A percentile compares a stretch with the other conserved stretches of the same genome.
Conservation (phyloP, 768 basidiomycete species). For the Coprinopsis cinerea region DNA sequence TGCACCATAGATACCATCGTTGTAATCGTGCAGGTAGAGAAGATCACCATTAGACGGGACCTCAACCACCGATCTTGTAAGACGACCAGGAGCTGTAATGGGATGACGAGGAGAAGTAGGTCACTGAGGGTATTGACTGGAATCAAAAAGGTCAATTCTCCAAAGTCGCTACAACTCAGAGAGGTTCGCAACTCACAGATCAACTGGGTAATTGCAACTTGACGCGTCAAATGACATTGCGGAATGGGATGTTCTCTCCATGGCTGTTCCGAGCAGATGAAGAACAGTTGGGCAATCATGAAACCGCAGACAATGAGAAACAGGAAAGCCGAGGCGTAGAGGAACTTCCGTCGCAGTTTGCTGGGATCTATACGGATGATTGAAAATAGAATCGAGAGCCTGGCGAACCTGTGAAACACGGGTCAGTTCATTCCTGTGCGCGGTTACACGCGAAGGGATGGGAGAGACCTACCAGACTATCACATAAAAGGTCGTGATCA, state of each 20-base stretch:
- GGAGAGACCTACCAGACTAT: constrained; percentile 29
- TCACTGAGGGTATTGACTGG: constrained; percentile 45
- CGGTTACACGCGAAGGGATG: neutral
- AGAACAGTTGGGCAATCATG: constrained; percentile 39
- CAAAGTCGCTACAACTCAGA: neutral
- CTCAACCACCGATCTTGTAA: constrained; percentile 34
- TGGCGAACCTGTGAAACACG: constrained; percentile 30
- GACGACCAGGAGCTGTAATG: constrained; percentile 38
- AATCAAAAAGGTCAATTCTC: too few species aligned
- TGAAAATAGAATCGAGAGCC: constrained; percentile 49
- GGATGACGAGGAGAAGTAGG: constrained; percentile 37
- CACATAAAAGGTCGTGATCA: constrained; percentile 31
- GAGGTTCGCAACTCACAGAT: constrained; percentile 33
- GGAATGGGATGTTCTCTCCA: constrained; percentile 1
- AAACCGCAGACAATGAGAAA: constrained; percentile 27
- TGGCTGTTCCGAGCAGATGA: constrained; percentile 38
- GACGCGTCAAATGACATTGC: constrained; percentile 15
- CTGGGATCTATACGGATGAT: constrained; percentile 47
- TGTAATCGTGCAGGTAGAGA: constrained; percentile 47
- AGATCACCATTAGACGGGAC: constrained; percentile 40
- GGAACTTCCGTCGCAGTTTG: constrained; percentile 16
- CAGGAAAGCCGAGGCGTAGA: constrained; percentile 25
- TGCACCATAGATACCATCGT: constrained; percentile 45
- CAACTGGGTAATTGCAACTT: constrained; percentile 49
- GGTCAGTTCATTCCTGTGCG: neutral